Base-by-base conservation (phyloP, 345 rosid genomes). In the Citropsis articulata region DNA sequence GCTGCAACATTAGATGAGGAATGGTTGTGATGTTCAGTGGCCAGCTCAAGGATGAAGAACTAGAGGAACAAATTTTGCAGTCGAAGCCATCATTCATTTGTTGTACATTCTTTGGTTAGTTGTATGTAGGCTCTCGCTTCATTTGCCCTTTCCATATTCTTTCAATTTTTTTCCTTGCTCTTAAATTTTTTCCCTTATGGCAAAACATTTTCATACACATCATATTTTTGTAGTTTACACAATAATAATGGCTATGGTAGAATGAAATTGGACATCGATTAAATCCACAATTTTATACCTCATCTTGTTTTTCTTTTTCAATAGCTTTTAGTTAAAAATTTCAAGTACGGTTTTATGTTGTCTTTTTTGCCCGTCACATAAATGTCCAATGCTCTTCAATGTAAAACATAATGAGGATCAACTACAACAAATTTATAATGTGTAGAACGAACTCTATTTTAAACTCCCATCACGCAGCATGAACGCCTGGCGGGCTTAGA, bases 1-100 rank as follows among this genome's bases (percentile, higher is more conserved):
- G 99, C 85, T 95, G 99, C 84, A 84, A 89, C 82, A 89, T 93
- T 97, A 90, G 97, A 90, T 90, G 87, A 89, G 75, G 42, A 66
- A 45, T 75, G 7, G 1, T 19, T 14, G 31, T 57, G 78, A 0
- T 48, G 21, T 27, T 38, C 50, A 30, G 28, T 9, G 33, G 70
- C 42, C 50, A 30, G 57, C 35, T 69, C 10, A 33, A 24, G 31
- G 57, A 28, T 53, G 75, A 75, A 42, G 67, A 25, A 56, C 69
- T 55, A 53, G 80, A 72, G 42, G 66, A 35, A 42, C 71, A 64
- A 75, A 75, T 76, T 86, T 84, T 83, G 83, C 83, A 85, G 75
- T 40, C 38, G 6, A 56, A 78, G 76, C 25, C 57, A 38, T 22
- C 9, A 71, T 38, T 66, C 21, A 50, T 76, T 16, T 66, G 18